Evolutionary conservation across 2,329 filamentous ascomycete species (phyloP).

Genomic region (Hymenoscyphus infarciens): DNA sequence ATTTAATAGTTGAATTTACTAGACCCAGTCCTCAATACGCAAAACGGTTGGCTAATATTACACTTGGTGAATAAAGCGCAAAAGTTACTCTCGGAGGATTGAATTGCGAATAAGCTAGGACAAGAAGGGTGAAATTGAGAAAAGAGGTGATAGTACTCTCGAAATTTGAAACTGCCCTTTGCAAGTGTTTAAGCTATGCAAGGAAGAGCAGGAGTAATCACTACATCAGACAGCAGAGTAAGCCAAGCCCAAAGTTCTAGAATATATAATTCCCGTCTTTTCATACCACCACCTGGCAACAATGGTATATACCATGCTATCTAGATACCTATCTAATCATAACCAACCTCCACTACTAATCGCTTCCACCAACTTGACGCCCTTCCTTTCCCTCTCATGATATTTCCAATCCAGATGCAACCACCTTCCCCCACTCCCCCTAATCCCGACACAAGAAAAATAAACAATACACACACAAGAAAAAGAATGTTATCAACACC

Average conservation of each 20-base stretch:
- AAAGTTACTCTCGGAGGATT: too few relatives aligned
- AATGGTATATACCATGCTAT: background rate
- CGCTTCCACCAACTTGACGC: background rate
- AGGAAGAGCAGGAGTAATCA: background rate
- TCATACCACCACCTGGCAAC: background rate
- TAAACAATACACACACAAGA: background rate
- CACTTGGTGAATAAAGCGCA: too few relatives aligned
- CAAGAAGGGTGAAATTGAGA: too few relatives aligned
- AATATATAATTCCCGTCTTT: background rate
- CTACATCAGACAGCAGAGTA: background rate
- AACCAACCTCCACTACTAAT: background rate
- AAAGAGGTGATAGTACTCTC: too few relatives aligned
- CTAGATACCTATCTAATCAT: background rate
- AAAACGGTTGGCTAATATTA: too few relatives aligned
- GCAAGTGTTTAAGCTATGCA: background rate
- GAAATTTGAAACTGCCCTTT: too few relatives aligned
- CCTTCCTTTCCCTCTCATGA: background rate
- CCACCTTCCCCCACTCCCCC: background rate
- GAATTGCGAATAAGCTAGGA: too few relatives aligned
- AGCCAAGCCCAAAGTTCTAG: background rate
- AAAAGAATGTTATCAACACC: background rate
- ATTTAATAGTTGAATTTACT: too few relatives aligned
- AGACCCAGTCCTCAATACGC: too few relatives aligned
- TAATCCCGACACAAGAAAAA: background rate
- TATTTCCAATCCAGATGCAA: background rate